These are phyloP conservation scores for Casuarina glauca DNA, from an alignment of 306 rosid genomes.

Conservation along the genomic window DNA sequence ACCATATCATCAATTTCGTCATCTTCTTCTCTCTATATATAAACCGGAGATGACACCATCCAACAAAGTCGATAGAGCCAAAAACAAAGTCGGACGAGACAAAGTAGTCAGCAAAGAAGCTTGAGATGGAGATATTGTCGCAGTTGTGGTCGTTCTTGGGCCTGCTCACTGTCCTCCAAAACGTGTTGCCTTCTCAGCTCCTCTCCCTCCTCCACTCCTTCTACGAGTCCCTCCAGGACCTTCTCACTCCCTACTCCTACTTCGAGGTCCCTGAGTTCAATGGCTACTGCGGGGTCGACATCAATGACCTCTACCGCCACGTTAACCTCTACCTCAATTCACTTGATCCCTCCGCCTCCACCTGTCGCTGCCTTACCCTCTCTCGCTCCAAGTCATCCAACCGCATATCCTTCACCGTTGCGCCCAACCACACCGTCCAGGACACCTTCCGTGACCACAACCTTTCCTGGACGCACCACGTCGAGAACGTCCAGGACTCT, in stretches of 20 bases:
- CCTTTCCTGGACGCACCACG: constrained; percentile 79
- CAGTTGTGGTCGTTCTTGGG: constrained; percentile 89
- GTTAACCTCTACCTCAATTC: constrained; percentile 79
- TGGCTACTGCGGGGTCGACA: constrained; percentile 84
- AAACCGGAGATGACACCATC: neutral
- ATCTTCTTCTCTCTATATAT: neutral
- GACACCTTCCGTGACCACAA: constrained; percentile 55
- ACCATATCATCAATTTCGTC: neutral
- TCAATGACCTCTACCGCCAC: constrained; percentile 83
- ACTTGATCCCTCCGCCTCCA: constrained; percentile 38
- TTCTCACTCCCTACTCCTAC: constrained; percentile 72
- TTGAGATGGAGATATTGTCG: constrained; percentile 69
- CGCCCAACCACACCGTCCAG: constrained; percentile 77
- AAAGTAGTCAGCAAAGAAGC: no score
- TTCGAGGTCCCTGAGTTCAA: constrained; percentile 84
- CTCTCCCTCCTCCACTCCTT: constrained; percentile 73
- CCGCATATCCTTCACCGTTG: constrained; percentile 67
- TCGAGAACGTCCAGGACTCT: constrained; percentile 78
- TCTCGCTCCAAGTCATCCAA: constrained; percentile 81
- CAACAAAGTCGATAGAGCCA: constrained; percentile 19
- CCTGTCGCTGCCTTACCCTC: constrained; percentile 65
- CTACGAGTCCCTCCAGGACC: constrained; percentile 71
- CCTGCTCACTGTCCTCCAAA: constrained; percentile 75
- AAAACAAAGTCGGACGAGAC: neutral
- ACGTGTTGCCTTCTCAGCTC: constrained; percentile 77